Evolutionary conservation across 179 eudicot genomes (phyloP), one percentile per base, ranked within the genome.

Genomic region (Vitellaria paradoxa): DNA sequence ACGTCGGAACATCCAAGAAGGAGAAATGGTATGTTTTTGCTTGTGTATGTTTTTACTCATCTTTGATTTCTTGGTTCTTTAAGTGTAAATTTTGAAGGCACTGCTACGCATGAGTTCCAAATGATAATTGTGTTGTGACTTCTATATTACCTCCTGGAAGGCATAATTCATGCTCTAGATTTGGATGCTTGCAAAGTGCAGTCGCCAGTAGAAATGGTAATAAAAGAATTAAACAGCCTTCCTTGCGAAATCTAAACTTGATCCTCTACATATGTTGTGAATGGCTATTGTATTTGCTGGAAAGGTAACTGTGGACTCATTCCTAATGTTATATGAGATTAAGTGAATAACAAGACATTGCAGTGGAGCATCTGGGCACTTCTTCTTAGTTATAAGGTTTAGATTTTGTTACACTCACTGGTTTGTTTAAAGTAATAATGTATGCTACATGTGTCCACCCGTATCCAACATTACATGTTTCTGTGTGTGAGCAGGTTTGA

Each of bases 1-100:
- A 59, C 92, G 97, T 61, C 79, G 89, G 70, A 87, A 88, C 80
- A 96, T 96, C 79, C 96, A 86, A 83, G 99, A 96, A 88, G 99
- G 99, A 82, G 99, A 96, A 75, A 96, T 96, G 99, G 99, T 90
- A 79, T 78, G 84, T 79, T 53, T 26, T 50, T 56, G 18, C 76
- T 59, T 68, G 18, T 21, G 40, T 71, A 14, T 71, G 24, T 23
- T 53, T 55, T 30, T 47, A 0, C 60, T 61, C 3, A 15, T 74
- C 17, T 50, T 47, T 74, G 7, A 23, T 26, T 2, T 63, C 15
- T 24, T 5, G 3, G 23, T 63, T 23, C 3, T 47, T 9, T 15
- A 74, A n/a, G 66, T 73, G 30, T 21, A 10, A 24, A 63, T 9
- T 53, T 10, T 13, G 6, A 65, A 23, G 63, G 24, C 62, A 18